Evolutionary conservation across 176 grass and related monocot species (phyloP).

Genomic region (Stipa capillata): DNA sequence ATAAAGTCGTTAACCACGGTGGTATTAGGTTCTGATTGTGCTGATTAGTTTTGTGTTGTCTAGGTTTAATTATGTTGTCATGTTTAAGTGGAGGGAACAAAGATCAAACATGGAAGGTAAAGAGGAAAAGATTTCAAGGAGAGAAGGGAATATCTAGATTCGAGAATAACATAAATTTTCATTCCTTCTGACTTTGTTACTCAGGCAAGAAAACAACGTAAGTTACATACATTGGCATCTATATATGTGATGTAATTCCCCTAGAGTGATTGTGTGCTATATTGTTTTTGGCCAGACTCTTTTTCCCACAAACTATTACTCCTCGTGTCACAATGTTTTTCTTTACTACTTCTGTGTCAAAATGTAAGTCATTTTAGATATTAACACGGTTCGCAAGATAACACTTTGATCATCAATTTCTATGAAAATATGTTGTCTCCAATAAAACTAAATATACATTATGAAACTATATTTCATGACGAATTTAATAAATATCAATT

Average conservation of each 20-base stretch:
- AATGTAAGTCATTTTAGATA: too few relatives aligned
- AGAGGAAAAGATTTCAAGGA: background rate
- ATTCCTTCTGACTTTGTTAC: background rate
- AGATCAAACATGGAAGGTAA: background rate
- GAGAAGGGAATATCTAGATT: background rate
- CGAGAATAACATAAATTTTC: background rate
- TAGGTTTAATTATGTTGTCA: background rate
- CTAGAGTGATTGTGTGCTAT: background rate
- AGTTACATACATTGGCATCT: background rate
- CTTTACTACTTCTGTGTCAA: too few relatives aligned
- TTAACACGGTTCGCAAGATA: too few relatives aligned
- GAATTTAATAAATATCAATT: too few relatives aligned
- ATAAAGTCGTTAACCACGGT: background rate
- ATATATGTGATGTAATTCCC: background rate
- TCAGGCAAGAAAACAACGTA: background rate
- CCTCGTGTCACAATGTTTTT: too few relatives aligned
- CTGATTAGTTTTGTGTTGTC: background rate
- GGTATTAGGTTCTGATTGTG: background rate
- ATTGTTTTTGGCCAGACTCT: too few relatives aligned
- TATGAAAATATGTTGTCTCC: too few relatives aligned
- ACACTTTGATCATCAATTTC: too few relatives aligned
- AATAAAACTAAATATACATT: too few relatives aligned
- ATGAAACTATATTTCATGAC: too few relatives aligned
- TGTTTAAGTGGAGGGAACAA: constrained; percentile 11
- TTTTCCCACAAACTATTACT: background rate